Conservation (phyloP, 345 rosid species). For the Camelina neglecta region DNA sequence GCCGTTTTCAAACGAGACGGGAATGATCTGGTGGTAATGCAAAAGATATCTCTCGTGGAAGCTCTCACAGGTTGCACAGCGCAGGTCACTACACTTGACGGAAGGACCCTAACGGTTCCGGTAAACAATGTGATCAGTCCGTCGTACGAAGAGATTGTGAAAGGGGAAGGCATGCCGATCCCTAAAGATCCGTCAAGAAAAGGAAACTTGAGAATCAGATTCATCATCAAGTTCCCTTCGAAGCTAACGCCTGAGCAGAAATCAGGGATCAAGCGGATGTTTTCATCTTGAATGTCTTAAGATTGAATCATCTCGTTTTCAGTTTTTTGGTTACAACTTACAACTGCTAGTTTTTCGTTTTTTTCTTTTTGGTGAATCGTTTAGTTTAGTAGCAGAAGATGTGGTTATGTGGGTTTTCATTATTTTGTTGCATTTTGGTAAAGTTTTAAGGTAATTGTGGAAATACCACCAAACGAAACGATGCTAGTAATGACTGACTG, state of each 20-base stretch:
- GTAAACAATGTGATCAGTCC: slow-evolving; percentile 65
- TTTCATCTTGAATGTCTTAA: slow-evolving; percentile 41
- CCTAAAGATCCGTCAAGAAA: slow-evolving; percentile 77
- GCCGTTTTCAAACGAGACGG: slow-evolving; percentile 81
- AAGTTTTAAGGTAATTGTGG: neutral
- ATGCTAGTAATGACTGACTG: neutral
- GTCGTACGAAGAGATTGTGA: slow-evolving; percentile 79
- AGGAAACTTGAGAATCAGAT: slow-evolving; percentile 85
- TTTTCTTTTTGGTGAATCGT: neutral
- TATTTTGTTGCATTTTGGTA: neutral
- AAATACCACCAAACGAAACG: neutral
- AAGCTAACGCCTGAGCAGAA: slow-evolving; percentile 74
- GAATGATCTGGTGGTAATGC: slow-evolving; percentile 70
- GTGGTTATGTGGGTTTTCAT: neutral
- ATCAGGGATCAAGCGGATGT: slow-evolving; percentile 61
- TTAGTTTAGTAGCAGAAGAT: neutral
- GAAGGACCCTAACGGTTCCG: slow-evolving; percentile 60
- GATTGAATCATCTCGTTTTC: neutral
- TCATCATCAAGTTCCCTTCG: slow-evolving; percentile 78
- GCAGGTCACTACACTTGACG: slow-evolving; percentile 72
- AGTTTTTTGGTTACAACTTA: neutral
- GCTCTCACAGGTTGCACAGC: slow-evolving; percentile 77
- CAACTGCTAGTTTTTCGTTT: neutral
- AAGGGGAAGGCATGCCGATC: slow-evolving; percentile 93
- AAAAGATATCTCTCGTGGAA: slow-evolving; percentile 73